Percentiles rank a stretch among this genome's conserved stretches.
Evolutionary conservation across 2,329 filamentous ascomycete genomes (phyloP).

Genomic region (Fusarium floridanum): DNA sequence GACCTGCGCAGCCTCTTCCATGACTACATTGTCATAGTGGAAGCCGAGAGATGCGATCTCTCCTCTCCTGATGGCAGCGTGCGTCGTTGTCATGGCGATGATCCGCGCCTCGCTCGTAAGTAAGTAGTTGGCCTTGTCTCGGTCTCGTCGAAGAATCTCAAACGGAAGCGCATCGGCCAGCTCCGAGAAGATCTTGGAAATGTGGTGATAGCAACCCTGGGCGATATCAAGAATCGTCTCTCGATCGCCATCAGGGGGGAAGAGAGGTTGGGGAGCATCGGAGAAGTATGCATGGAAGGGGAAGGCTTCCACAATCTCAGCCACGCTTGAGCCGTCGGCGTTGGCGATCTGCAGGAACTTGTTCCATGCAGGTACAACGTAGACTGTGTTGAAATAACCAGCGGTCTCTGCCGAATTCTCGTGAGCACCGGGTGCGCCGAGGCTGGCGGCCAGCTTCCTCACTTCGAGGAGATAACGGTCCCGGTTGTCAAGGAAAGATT

Average conservation of each 20-base stretch:
- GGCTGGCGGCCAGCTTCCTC: constrained; percentile 84
- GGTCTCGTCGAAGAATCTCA: constrained; percentile 88
- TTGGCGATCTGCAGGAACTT: constrained; percentile 77
- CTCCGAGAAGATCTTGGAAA: constrained; percentile 90
- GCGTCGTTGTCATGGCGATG: constrained; percentile 98
- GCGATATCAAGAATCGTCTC: constrained; percentile 81
- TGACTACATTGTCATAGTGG: constrained; percentile 96
- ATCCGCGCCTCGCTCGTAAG: constrained; percentile 96
- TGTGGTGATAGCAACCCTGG: constrained; percentile 87
- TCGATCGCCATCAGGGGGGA: constrained; percentile 74
- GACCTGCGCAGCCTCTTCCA: constrained; percentile 98
- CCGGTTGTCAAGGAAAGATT: constrained; percentile 93
- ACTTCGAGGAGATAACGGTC: constrained; percentile 85
- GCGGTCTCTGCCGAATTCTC: constrained; percentile 96
- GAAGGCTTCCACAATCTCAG: constrained; percentile 79
- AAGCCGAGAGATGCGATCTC: constrained; percentile 95
- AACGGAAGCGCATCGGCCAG: constrained; percentile 95
- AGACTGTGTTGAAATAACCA: constrained; percentile 95
- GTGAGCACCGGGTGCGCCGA: constrained; percentile 92
- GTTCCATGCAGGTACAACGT: constrained; percentile 88
- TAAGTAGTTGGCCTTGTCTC: constrained; percentile 96
- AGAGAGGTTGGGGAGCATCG: constrained; percentile 87
- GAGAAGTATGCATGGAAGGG: constrained; percentile 92
- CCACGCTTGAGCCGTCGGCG: constrained; percentile 66
- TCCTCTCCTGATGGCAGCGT: constrained; percentile 92